Conservation (phyloP, 1,284 basidiomycete species). For the Fistulinella cinereoalba region DNA sequence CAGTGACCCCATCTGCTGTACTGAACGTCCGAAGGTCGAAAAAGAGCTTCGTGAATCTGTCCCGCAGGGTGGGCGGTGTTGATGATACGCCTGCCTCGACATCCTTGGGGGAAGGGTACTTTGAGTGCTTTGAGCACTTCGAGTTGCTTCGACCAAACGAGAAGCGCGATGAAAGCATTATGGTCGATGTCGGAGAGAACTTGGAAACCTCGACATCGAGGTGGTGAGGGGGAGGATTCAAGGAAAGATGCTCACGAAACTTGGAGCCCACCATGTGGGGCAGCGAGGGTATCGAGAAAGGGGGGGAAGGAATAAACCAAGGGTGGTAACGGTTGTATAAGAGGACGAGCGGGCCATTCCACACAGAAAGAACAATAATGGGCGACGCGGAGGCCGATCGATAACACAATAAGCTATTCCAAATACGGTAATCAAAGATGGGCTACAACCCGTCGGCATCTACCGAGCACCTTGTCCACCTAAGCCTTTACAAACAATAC, state of each 20-base stretch:
- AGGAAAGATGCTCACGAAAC: conserved; percentile 36
- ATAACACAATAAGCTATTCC: conserved; percentile 15
- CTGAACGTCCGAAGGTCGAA: conserved; percentile 35
- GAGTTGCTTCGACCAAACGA: conserved; percentile 18
- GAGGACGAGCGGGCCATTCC: background rate
- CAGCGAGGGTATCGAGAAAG: background rate
- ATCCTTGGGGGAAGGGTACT: conserved; percentile 18
- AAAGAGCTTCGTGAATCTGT: conserved; percentile 38
- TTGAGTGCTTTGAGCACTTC: conserved; percentile 11
- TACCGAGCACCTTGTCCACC: no score
- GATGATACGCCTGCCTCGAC: conserved; percentile 27
- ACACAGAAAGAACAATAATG: conserved; percentile 24
- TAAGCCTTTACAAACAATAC: background rate
- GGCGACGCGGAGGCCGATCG: no score
- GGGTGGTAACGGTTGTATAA: conserved; percentile 8
- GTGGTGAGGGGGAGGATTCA: conserved; percentile 16
- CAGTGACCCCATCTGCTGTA: conserved; percentile 30
- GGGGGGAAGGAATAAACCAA: conserved; percentile 6
- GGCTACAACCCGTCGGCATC: no score
- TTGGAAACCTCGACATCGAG: conserved; percentile 29
- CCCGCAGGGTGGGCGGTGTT: conserved; percentile 21
- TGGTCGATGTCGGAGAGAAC: conserved; percentile 38
- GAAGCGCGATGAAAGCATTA: conserved; percentile 19
- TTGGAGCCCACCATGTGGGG: conserved; percentile 24
- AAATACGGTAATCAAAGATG: conserved; percentile 18